phyloP scores from a whole-genome alignment of 2,329 filamentous ascomycete species.

The Pyricularia pennisetigena region DNA sequence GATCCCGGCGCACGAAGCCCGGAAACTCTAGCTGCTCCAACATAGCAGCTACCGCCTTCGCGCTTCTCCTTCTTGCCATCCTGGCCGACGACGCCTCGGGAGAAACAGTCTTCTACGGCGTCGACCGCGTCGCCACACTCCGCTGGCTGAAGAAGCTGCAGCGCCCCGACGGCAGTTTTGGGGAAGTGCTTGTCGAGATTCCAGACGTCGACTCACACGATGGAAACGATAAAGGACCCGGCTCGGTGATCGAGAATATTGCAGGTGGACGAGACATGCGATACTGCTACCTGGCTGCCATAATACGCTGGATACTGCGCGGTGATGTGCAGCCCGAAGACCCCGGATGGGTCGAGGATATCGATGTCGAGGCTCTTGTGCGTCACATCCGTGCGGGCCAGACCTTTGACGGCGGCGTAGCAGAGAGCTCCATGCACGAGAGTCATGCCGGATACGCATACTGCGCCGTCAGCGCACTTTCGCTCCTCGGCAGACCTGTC shows the following conservation, averaged over 20 bases:
- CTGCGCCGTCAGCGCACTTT: conserved; percentile 71
- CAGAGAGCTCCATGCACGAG: conserved; percentile 69
- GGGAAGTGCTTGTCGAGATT: conserved; percentile 58
- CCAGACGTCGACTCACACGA: conserved; percentile 4
- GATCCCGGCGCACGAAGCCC: conserved; percentile 32
- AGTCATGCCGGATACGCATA: conserved; percentile 88
- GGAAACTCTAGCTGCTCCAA: conserved; percentile 48
- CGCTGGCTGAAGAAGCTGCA: conserved; percentile 70
- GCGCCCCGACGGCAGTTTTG: conserved; percentile 80
- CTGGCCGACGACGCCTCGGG: conserved; percentile 28
- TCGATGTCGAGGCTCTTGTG: conserved; percentile 62
- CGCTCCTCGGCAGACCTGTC: conserved; percentile 58
- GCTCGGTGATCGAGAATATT: conserved; percentile 30
- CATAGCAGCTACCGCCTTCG: conserved; percentile 82
- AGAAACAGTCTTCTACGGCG: conserved; percentile 42
- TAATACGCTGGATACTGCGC: conserved; percentile 72
- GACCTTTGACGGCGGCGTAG: conserved; percentile 79
- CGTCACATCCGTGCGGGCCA: conserved; percentile 53
- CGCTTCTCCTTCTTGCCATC: conserved; percentile 60
- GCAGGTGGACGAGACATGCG: conserved; percentile 76
- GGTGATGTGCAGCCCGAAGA: conserved; percentile 44
- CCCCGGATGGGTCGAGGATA: conserved; percentile 53
- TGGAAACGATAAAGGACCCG: background rate
- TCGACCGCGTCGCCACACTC: conserved; percentile 59
- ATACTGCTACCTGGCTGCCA: conserved; percentile 77